Conservation (phyloP, 306 rosid species). For the Quercus suber region DNA sequence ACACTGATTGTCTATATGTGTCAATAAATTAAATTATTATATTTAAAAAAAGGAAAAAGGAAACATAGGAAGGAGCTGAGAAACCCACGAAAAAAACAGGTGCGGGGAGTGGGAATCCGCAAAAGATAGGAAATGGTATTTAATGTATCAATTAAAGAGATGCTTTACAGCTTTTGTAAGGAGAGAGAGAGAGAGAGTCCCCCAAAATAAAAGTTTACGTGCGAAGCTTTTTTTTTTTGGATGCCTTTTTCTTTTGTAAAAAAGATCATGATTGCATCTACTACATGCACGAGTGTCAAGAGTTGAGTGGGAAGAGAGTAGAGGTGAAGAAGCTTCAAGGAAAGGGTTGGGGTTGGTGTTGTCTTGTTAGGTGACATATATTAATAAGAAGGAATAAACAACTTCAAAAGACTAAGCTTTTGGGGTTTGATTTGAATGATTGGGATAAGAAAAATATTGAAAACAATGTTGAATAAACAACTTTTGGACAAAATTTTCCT, state of each 20-base stretch:
- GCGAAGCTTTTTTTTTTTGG: background rate
- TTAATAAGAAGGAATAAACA: no score
- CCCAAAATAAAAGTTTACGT: background rate
- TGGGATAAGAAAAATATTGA: no score
- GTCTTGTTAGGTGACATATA: no score
- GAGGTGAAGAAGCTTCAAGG: constrained; percentile 50
- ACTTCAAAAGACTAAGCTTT: no score
- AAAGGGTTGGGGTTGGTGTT: constrained; percentile 16
- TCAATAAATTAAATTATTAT: background rate
- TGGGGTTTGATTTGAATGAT: no score
- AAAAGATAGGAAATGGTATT: background rate
- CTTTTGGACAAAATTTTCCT: no score
- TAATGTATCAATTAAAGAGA: background rate
- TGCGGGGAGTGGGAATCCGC: no score
- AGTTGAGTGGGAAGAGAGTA: constrained; percentile 22
- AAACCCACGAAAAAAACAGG: no score
- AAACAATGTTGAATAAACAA: no score
- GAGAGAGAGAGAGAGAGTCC: background rate
- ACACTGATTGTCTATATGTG: no score
- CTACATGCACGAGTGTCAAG: constrained; percentile 4
- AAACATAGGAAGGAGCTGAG: background rate
- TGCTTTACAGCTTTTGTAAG: background rate
- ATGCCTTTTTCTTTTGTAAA: background rate
- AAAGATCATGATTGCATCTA: constrained; percentile 13
- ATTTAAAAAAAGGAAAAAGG: background rate